These are phyloP conservation scores for Coccinonectria pachysandricola DNA, from an alignment of 2,329 filamentous ascomycete species.

Conservation along the genomic window DNA sequence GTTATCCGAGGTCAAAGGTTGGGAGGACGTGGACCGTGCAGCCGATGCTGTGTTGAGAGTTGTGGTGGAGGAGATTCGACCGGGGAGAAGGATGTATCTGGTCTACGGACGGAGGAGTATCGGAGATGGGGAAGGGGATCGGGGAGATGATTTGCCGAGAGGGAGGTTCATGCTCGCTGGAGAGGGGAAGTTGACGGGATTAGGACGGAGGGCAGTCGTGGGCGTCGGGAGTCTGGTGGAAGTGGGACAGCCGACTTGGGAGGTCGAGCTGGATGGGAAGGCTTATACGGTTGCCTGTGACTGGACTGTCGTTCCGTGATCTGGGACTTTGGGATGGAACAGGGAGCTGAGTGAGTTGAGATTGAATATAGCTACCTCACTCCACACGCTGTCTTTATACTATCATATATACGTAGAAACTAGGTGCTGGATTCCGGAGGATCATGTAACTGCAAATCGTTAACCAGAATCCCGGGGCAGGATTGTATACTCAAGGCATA, in stretches of 20 bases:
- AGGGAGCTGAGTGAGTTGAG: too few relatives aligned
- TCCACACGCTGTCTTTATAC: too few relatives aligned
- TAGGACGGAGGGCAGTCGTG: conserved; percentile 21
- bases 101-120: conserved; percentile 14
- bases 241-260: conserved; percentile 28
- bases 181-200: conserved; percentile 26
- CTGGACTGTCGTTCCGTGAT: conserved; percentile 21
- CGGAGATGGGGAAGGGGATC: background rate
- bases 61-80: conserved; percentile 20
- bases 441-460: too few relatives aligned
- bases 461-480: too few relatives aligned
- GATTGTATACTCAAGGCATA: too few relatives aligned
- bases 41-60: conserved; percentile 14
- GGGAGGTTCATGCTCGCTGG: conserved; percentile 28
- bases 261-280: conserved; percentile 24
- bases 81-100: conserved; percentile 27
- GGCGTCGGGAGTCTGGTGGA: conserved; percentile 21
- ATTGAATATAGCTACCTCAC: too few relatives aligned
- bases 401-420: too few relatives aligned
- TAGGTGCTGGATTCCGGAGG: too few relatives aligned
- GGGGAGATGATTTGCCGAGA: too few relatives aligned
- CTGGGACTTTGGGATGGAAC: too few relatives aligned
- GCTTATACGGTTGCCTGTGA: conserved; percentile 30
- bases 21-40: conserved; percentile 15
- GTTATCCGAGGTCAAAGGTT: conserved; percentile 30